phyloP scores from a whole-genome alignment of 805 yeast genomes.

The Phaffomyces thermotolerans region DNA sequence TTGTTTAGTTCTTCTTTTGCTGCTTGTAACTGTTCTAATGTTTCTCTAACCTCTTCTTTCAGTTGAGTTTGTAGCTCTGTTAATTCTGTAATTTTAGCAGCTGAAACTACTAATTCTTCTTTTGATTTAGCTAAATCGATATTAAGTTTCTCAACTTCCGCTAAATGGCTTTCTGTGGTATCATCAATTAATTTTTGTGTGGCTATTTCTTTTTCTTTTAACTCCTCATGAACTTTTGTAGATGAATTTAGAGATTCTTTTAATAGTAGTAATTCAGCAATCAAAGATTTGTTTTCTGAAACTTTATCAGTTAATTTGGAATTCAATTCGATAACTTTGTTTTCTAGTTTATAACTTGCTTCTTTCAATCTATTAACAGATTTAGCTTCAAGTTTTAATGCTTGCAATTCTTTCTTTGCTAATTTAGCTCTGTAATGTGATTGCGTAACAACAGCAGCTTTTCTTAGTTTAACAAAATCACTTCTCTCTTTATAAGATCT shows the following conservation, averaged over 20 bases:
- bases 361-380: constrained; percentile 86
- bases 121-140: constrained; percentile 49
- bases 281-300: constrained; percentile 71
- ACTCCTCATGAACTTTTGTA: constrained; percentile 41
- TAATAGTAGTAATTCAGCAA: constrained; percentile 48
- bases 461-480: constrained; percentile 36
- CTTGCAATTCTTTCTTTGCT: constrained; percentile 59
- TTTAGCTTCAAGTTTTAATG: constrained; percentile 79
- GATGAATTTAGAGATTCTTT: constrained; percentile 48
- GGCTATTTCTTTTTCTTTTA: constrained; percentile 49
- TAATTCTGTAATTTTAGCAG: constrained; percentile 50
- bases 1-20: constrained; percentile 54
- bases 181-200: constrained; percentile 39
- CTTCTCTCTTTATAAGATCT: constrained; percentile 63
- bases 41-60: constrained; percentile 54
- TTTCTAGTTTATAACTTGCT: constrained; percentile 88
- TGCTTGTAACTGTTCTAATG: constrained; percentile 51
- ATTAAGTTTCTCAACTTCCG: constrained; percentile 42
- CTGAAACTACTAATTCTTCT: constrained; percentile 50
- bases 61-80: constrained; percentile 53
- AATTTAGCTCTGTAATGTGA: constrained; percentile 66
- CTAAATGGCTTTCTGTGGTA: constrained; percentile 40
- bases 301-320: constrained; percentile 74
- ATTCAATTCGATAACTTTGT: constrained; percentile 94
- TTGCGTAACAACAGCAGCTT: constrained; percentile 66